Conservation (phyloP, 306 rosid genomes). For the Medicago ruthenica region DNA sequence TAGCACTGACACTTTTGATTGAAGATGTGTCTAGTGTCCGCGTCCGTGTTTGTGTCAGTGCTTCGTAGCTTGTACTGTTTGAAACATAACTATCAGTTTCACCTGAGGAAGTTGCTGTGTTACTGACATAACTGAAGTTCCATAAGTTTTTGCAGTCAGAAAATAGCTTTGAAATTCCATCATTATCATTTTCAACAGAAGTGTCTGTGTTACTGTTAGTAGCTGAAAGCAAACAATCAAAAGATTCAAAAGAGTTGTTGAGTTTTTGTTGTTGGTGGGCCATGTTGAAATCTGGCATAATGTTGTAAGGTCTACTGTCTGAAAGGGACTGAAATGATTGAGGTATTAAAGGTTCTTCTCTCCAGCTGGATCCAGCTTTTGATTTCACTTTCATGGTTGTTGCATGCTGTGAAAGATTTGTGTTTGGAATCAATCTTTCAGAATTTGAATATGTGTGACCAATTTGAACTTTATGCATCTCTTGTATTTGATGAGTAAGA, state of each 20-base stretch:
- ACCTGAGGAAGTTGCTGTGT: conserved; percentile 58
- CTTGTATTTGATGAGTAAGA: conserved; percentile 50
- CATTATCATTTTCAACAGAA: conserved; percentile 47
- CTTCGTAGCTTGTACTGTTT: conserved; percentile 10
- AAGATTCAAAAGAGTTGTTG: conserved; percentile 43
- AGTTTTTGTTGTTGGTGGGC: conserved; percentile 41
- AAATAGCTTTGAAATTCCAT: conserved; percentile 64
- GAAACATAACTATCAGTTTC: conserved; percentile 58
- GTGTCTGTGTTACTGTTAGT: conserved; percentile 48
- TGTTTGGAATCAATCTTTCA: conserved; percentile 38
- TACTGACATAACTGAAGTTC: conserved; percentile 55
- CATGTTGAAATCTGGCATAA: conserved; percentile 46
- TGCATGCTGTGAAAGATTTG: conserved; percentile 44
- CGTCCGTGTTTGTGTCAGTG: background rate
- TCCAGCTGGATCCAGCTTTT: conserved; percentile 47
- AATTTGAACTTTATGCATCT: conserved; percentile 45
- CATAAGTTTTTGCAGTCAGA: conserved; percentile 59
- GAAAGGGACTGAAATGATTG: conserved; percentile 37
- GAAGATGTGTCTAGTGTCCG: background rate
- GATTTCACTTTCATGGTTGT: conserved; percentile 43
- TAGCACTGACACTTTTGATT: background rate
- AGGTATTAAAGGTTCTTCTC: conserved; percentile 27
- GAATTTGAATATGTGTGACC: conserved; percentile 35
- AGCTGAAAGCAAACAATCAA: conserved; percentile 50
- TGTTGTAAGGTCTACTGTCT: conserved; percentile 35